Evolutionary conservation across 495 filamentous ascomycete species (phyloP).

Genomic region (Glonium stellatum): DNA sequence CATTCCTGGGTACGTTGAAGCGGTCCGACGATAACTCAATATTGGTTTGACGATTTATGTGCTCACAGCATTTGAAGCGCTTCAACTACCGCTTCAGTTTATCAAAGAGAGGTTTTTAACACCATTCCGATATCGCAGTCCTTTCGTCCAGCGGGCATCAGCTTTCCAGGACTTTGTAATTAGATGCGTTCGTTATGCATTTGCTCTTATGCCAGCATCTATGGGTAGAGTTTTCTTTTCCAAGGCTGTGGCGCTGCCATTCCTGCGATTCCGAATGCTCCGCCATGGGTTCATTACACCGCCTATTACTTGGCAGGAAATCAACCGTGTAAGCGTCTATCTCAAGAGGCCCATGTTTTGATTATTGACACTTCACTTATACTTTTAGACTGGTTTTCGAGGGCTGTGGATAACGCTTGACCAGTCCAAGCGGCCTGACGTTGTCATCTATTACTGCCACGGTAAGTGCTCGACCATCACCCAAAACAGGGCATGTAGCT

Average conservation of each 20-base stretch:
- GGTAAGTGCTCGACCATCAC: constrained; percentile 39
- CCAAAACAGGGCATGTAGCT: background rate
- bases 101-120: constrained; percentile 52
- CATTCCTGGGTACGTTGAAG: constrained; percentile 55
- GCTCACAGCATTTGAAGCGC: constrained; percentile 40
- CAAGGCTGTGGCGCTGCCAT: constrained; percentile 62
- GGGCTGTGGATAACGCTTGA: constrained; percentile 58
- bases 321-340: constrained; percentile 40
- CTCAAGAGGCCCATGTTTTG: background rate
- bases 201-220: constrained; percentile 56
- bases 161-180: constrained; percentile 68
- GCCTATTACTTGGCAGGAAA: constrained; percentile 57
- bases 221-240: constrained; percentile 70
- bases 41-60: constrained; percentile 8
- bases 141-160: constrained; percentile 59
- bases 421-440: constrained; percentile 49
- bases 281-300: constrained; percentile 56
- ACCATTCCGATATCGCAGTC: constrained; percentile 38
- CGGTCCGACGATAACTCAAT: background rate
- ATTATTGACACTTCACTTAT: background rate
- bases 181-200: constrained; percentile 68
- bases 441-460: constrained; percentile 68
- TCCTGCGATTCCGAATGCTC: constrained; percentile 64
- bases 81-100: constrained; percentile 51
- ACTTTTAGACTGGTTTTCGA: constrained; percentile 36